Evolutionary conservation across 2,329 filamentous ascomycete species (phyloP).

Genomic region (Sporothrix euskadiensis): DNA sequence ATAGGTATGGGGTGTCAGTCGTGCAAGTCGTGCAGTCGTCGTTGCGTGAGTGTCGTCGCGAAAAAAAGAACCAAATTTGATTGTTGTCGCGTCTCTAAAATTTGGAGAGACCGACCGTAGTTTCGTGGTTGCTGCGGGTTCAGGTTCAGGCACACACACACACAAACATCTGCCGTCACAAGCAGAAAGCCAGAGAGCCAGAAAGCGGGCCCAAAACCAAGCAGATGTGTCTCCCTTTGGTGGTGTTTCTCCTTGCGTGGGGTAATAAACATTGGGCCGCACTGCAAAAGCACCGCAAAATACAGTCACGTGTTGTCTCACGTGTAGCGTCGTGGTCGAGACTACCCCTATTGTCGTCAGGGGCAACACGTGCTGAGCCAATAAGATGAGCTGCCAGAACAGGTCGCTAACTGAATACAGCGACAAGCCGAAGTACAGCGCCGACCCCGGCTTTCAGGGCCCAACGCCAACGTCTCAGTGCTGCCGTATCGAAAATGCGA

Average conservation of each 20-base stretch:
- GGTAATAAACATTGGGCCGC: slow-evolving; percentile 17
- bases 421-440: neutral
- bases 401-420: neutral
- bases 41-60: neutral
- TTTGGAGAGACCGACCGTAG: neutral
- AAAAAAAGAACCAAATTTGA: neutral
- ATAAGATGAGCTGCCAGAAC: neutral
- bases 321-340: neutral
- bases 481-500: neutral
- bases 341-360: slow-evolving; percentile 15
- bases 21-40: slow-evolving; percentile 1
- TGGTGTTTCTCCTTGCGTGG: slow-evolving; percentile 15
- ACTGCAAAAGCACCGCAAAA: neutral
- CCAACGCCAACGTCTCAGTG: neutral
- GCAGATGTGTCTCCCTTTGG: neutral
- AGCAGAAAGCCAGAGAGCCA: neutral
- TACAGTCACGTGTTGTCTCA: neutral
- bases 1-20: neutral
- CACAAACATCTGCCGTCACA: neutral
- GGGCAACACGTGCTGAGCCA: slow-evolving; percentile 12
- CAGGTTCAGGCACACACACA: neutral
- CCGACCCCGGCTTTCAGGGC: neutral
- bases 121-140: neutral
- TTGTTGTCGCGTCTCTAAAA: slow-evolving; percentile 14
- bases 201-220: neutral